These are phyloP conservation scores for Microthlaspi erraticum DNA, from an alignment of 345 rosid species.

Conservation along the genomic window DNA sequence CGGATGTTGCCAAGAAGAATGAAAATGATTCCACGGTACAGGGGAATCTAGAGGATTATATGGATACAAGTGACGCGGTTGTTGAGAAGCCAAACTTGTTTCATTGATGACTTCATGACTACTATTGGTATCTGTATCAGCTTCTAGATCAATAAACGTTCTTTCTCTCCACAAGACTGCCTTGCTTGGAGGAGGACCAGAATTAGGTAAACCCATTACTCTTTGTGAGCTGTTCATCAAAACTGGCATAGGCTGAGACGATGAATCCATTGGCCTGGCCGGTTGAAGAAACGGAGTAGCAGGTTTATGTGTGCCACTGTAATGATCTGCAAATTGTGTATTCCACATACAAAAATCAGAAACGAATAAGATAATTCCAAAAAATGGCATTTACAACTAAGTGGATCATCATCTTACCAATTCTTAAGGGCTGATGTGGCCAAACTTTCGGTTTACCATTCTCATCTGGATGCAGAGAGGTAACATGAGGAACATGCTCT, in stretches of 20 bases:
- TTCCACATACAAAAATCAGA: not conserved
- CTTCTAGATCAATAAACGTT: slow-evolving; percentile 52
- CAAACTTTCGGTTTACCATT: slow-evolving; percentile 43
- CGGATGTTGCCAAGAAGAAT: slow-evolving; percentile 62
- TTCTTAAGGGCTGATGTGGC: slow-evolving; percentile 36
- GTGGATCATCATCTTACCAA: slow-evolving; percentile 37
- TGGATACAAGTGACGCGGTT: slow-evolving; percentile 47
- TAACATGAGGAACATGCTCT: slow-evolving; percentile 44
- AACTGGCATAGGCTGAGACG: slow-evolving; percentile 35
- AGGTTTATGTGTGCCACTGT: slow-evolving; percentile 29
- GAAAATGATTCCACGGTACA: slow-evolving; percentile 58
- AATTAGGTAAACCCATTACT: slow-evolving; percentile 45
- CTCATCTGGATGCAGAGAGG: slow-evolving; percentile 45
- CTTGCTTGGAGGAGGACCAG: slow-evolving; percentile 66
- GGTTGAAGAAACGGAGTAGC: slow-evolving; percentile 42
- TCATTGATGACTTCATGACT: slow-evolving; percentile 53
- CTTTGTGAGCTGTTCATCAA: slow-evolving; percentile 53
- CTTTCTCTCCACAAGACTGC: slow-evolving; percentile 58
- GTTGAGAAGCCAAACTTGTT: slow-evolving; percentile 54
- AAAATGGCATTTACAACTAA: slow-evolving; percentile 3
- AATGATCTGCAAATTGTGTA: slow-evolving; percentile 42
- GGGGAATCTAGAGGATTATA: slow-evolving; percentile 52
- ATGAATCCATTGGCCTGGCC: slow-evolving; percentile 24
- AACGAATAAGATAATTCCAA: not conserved
- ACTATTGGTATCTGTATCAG: slow-evolving; percentile 48